Base-by-base conservation (phyloP, 495 filamentous ascomycete species). In the Penicillium ucsense region DNA sequence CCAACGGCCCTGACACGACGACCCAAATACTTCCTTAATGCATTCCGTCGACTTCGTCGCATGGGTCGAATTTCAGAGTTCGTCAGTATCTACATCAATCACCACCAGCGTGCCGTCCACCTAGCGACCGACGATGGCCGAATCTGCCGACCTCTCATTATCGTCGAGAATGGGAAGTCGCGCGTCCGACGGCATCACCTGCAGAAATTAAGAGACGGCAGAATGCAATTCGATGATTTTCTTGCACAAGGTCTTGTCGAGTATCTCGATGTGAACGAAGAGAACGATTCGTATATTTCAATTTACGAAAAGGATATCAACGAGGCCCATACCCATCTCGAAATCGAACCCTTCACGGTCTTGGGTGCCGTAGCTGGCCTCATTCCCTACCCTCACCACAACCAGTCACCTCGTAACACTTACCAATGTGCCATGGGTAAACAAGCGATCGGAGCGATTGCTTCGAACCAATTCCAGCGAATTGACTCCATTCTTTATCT, bases 401-500 rank as follows among this genome's bases (percentile, higher is more conserved):
- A 99, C 65, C 92, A 99, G 65, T 99, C 92, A 4, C 92, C 92
- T 6, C 82, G 92, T 71, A 99, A 99, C 62, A 99, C 92, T 6
- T 99, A 99, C 60, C 92, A 98, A 71, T 96, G 94, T 65, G 92
- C 92, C 66, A 99, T 99, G 92, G 92, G 92, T 74, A 99, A 99
- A 68, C 92, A 99, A 85, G 92, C 92, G 11, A 96, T 99, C 63
- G 92, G 92, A 42, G 88, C 91, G 12, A 95, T 97, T 62, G 90
- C 91, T 8, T 89, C 92, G 52, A 99, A 99, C 58, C 94, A 97
- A 64, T 94, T 95, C 70, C 80, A 86, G 49, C 83, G 92, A 27
- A 92, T 99, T 62, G 92, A 99, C 59, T 95, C 89, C 3, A 77
- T 97, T 31, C 80, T 97, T 12, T 95, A 97, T 57, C 82, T 94